A percentile compares a stretch with the other conserved stretches of the same genome.
phyloP scores from a whole-genome alignment of 352 stramenopile genomes.

The Phytophthora ramorum region DNA sequence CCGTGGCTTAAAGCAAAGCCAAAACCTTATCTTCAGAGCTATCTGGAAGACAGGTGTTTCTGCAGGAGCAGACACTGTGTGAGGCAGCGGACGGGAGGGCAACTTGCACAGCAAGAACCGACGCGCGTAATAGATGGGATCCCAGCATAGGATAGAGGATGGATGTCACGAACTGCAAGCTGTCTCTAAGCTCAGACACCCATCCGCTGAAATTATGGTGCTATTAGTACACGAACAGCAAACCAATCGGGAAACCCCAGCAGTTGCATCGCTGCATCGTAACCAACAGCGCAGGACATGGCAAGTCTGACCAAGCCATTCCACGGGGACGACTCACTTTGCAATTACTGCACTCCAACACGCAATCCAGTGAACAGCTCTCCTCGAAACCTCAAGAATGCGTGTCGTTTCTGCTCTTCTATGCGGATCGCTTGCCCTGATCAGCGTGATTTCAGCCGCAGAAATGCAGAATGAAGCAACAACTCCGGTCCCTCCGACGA shows the following conservation, averaged over 20 bases:
- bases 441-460: slow-evolving; percentile 2
- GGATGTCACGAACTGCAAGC: not conserved
- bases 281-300: no score
- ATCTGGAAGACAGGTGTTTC: no score
- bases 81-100: no score
- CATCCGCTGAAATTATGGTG: no score
- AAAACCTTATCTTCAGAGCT: no score
- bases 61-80: no score
- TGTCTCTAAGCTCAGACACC: not conserved
- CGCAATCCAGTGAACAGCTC: not conserved
- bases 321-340: slow-evolving; percentile 11
- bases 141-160: not conserved
- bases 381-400: slow-evolving; percentile 5
- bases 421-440: not conserved
- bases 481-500: slow-evolving; percentile 7
- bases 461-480: slow-evolving; percentile 1
- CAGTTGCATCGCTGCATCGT: no score
- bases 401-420: not conserved
- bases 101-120: no score
- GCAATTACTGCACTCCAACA: not conserved
- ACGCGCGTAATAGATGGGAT: not conserved
- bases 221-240: no score
- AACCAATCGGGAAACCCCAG: no score
- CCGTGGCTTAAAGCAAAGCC: no score
- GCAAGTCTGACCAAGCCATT: not conserved